Evolutionary conservation across 1,139 yeast species (phyloP).

Genomic region (Entelexis paramagnoliae): DNA sequence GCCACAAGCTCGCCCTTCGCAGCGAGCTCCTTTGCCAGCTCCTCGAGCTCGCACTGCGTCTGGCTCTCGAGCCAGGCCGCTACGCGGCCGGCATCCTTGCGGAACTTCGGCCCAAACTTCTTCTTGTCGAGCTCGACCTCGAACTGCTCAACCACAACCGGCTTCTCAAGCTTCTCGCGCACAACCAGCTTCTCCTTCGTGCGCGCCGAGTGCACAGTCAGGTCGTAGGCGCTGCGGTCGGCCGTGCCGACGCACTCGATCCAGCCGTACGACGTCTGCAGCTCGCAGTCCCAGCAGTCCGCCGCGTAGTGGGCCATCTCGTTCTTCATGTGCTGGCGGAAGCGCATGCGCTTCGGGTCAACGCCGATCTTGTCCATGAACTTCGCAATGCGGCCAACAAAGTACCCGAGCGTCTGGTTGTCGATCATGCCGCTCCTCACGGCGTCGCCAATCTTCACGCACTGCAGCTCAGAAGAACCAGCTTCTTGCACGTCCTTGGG

Average conservation of each 20-base stretch:
- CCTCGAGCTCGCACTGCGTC: conserved; percentile 79
- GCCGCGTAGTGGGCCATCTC: conserved; percentile 99
- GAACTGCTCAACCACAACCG: conserved; percentile 67
- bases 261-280: conserved; percentile 95
- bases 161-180: conserved; percentile 78
- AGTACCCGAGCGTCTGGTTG: conserved; percentile 94
- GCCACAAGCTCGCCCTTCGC: conserved; percentile 55
- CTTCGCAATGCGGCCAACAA: conserved; percentile 80
- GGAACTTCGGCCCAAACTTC: conserved; percentile 93
- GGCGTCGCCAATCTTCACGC: conserved; percentile 76
- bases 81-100: conserved; percentile 91
- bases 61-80: conserved; percentile 67
- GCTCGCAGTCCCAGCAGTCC: conserved; percentile 99
- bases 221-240: conserved; percentile 96
- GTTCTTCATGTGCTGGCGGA: conserved; percentile 96
- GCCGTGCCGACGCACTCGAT: conserved; percentile 99
- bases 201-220: conserved; percentile 87
- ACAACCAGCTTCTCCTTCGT: conserved; percentile 93
- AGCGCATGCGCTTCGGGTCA: conserved; percentile 70
- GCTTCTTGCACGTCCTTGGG: conserved; percentile 80
- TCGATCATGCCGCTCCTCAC: conserved; percentile 81
- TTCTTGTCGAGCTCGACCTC: conserved; percentile 86
- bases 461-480: conserved; percentile 62
- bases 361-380: conserved; percentile 87
- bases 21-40: conserved; percentile 57